Evolutionary conservation across 768 basidiomycete genomes (phyloP), one percentile per base, ranked within the genome.

Genomic region (Mrakia gelida): DNA sequence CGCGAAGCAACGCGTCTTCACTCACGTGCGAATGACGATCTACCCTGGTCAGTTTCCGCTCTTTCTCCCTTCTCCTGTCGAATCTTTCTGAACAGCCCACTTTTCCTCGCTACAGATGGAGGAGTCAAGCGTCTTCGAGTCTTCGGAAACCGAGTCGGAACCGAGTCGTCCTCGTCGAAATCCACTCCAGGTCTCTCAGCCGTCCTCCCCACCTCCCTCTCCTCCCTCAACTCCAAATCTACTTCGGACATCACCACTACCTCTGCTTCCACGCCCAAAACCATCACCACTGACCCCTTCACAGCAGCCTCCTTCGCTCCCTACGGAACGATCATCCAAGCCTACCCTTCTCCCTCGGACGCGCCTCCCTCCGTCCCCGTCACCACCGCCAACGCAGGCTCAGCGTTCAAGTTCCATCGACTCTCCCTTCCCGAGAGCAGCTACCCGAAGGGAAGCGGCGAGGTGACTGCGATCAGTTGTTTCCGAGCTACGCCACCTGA

Each of bases 81-180:
- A 30, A 7, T 1, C 0, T 30, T 28, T 1, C 52, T 26, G 18
- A n/a, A 8, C 10, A 26, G 0, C 26, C 10, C 18, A 3, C 13
- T 28, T 49, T 76, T 49, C 9, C 63, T 28, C 26, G 21, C 74
- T 11, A 6, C 45, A 86, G 96, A 99, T 82, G 97, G 97, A 62
- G 97, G 97, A 34, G 85, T 98, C 82, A 98, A 98, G 85, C 89
- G 97, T 32, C 87, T 99, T n/a, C 89, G 97, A 78, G 84, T 97
- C 71, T 86, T 90, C 80, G 94, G 97, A 8, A 85, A 87, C 75
- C 88, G 89, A 71, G 87, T 87, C 61, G 83, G 89, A 70, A 87
- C 87, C 63, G 83, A 81, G 65, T 56, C 80, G 13, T n/a, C 67
- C 34, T n/a, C 79, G 15, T 3, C 79, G 38, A 30, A 77, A 18